Percentiles rank a stretch among this genome's conserved stretches.
Conservation (phyloP, 2,329 filamentous ascomycete species). For the Graphiopsis chlorocephala region DNA sequence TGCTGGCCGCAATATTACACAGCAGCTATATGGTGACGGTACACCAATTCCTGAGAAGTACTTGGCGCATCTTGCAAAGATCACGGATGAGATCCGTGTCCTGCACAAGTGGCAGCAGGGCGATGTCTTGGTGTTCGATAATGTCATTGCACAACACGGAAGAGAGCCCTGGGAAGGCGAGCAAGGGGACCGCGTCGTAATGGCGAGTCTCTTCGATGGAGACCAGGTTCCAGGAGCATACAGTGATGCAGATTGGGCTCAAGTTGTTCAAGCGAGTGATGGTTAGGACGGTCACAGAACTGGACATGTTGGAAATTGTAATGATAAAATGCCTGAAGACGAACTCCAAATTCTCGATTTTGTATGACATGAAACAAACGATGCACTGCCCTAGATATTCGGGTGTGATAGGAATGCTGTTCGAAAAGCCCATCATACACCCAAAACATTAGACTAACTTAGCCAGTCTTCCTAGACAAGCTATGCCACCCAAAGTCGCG, state of each 20-base stretch:
- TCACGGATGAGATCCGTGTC: slow-evolving; percentile 51
- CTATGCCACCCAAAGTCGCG: slow-evolving; percentile 7
- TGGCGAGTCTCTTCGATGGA: slow-evolving; percentile 51
- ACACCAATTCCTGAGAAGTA: slow-evolving; percentile 48
- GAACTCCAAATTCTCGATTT: neutral
- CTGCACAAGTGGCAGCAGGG: slow-evolving; percentile 48
- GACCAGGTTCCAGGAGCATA: slow-evolving; percentile 46
- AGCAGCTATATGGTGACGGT: slow-evolving; percentile 47
- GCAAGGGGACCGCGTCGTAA: slow-evolving; percentile 45
- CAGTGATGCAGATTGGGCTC: slow-evolving; percentile 44
- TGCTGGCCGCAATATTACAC: slow-evolving; percentile 35
- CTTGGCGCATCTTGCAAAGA: slow-evolving; percentile 41
- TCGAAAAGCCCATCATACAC: neutral
- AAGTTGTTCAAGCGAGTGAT: slow-evolving; percentile 46
- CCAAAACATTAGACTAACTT: slow-evolving; percentile 1
- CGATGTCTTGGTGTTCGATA: slow-evolving; percentile 51
- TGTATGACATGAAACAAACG: neutral
- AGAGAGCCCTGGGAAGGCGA: slow-evolving; percentile 49
- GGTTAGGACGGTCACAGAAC: slow-evolving; percentile 21
- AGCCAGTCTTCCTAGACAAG: slow-evolving; percentile 10
- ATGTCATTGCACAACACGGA: slow-evolving; percentile 50
- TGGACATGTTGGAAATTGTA: neutral
- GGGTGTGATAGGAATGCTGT: neutral
- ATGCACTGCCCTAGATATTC: neutral
- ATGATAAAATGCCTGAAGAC: neutral